Evolutionary conservation across 108 stramenopile species (phyloP), one percentile per base, ranked within the genome.

Genomic region (Skeletonema tropicum): DNA sequence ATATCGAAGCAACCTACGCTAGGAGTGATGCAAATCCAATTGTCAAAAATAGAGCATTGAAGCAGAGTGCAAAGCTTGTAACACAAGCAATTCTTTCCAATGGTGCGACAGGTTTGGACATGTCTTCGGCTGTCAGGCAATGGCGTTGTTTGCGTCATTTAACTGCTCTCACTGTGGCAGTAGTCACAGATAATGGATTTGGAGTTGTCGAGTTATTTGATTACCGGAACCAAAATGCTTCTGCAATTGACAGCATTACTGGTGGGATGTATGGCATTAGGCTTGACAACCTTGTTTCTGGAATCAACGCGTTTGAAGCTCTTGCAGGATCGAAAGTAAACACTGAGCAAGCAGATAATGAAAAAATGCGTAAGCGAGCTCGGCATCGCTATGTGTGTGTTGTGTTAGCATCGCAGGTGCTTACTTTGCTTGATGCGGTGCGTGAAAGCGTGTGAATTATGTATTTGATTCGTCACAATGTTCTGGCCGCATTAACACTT

Each of bases 71-170:
- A 6, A 81, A 71, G 63, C 65, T 94, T 6, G 90, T 94, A n/a
- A 92, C 90, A 10, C 83, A 90, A 70, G 83, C 90, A 10, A 91
- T 92, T 63, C 72, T 91, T 13, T 87, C 87, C 7, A 89, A 88
- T 63, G 87, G 89, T 11, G 57, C 81, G 2, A 71, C 77, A 33
- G 88, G 86, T 5, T 66, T 91, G 23, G 86, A 90, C 55, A 80
- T 93, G 79, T 33, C 85, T 10, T 64, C 85, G 23, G 94, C 94
- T 36, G 89, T 90, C 21, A 79, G 66, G 25, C 88, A 87, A 58
- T 95, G 94, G 94, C 64, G 88, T n/a, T 88, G 87, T 38, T 70
- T 95, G 17, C 74, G 90, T 14, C 86, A 93, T 69, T 65, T 95
- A 29, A 77, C 84, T 19, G 90, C 88, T 26, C 64, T 91, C 5